Evolutionary conservation across 306 rosid species (phyloP), one percentile per base, ranked within the genome.

Genomic region (Erythrophleum fordii): DNA sequence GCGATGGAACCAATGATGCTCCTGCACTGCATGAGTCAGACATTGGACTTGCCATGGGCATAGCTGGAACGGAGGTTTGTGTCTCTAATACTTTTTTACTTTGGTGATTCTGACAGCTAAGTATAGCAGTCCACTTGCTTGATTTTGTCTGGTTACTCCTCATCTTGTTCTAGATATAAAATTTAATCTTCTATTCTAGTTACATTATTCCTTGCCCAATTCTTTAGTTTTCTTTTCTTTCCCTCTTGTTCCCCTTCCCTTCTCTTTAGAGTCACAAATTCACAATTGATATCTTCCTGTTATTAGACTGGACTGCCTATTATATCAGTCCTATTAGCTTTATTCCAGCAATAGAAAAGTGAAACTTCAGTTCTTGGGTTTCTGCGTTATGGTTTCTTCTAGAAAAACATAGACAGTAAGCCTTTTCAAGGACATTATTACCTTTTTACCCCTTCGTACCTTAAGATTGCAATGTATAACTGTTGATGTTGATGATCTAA

Each of bases 1-100:
- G 99, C 0, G 99, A 95, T 81, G 99, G 99, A 80, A 93, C 96
- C 72, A 93, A 93, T 59, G 99, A 95, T 58, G 99, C 99, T 62
- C 99, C 98, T 72, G 99, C 99, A 71, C 82, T 95, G 90, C 93
- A 80, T 69, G 99, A 95, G 86, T 74, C 99, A 45, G 97, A 95
- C 87, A 95, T 95, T 71, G 99, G 99, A 83, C 97, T 95, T 81
- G 94, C 99, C 56, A 95, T 95, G 99, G 99, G 99, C 76, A 93
- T 95, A 83, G 98, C 97, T 28, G 99, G 99, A 81, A 93, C 98
- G 0, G 97, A 95, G 97, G 99, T 93, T 20, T 48, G 85, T 82
- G 34, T 80, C 83, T 82, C 41, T 34, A 1, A 0, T 79, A 2
- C 14, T 52, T 18, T 16, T 75, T n/a, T 62, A 68, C 52, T 23